phyloP scores from a whole-genome alignment of 1,284 basidiomycete genomes.

The Schizophyllum commune region DNA sequence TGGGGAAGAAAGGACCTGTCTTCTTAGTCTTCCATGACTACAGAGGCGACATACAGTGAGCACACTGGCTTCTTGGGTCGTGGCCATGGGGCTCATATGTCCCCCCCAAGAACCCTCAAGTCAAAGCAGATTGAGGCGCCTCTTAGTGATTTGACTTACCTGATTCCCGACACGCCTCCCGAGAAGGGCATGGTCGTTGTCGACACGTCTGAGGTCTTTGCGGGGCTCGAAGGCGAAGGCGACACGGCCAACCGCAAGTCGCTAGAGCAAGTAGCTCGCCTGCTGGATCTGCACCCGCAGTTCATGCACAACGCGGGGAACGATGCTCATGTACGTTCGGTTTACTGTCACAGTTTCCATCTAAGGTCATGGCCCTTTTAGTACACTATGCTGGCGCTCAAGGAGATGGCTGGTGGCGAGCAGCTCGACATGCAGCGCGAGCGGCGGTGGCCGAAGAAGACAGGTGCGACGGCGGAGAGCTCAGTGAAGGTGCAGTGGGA shows the following conservation, averaged over 20 bases:
- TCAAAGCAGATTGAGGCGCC: constrained; percentile 40
- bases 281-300: constrained; percentile 47
- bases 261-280: constrained; percentile 51
- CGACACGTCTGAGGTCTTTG: constrained; percentile 69
- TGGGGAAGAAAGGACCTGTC: constrained; percentile 47
- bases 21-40: constrained; percentile 77
- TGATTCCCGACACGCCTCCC: constrained; percentile 48
- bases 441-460: constrained; percentile 64
- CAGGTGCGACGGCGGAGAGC: constrained; percentile 23
- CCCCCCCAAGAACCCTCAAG: constrained; percentile 41
- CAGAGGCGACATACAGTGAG: constrained; percentile 65
- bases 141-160: constrained; percentile 41
- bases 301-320: constrained; percentile 80
- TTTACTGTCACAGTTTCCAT: neutral
- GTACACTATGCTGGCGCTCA: constrained; percentile 61
- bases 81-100: too few relatives aligned
- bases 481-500: constrained; percentile 52
- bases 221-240: constrained; percentile 53
- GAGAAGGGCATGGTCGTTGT: constrained; percentile 52
- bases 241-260: constrained; percentile 39
- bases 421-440: constrained; percentile 66
- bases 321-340: constrained; percentile 61
- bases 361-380: constrained; percentile 16
- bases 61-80: too few relatives aligned
- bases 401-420: constrained; percentile 61